Evolutionary conservation across 768 basidiomycete genomes (phyloP), one percentile per base, ranked within the genome.

Genomic region (Galerina marginata): DNA sequence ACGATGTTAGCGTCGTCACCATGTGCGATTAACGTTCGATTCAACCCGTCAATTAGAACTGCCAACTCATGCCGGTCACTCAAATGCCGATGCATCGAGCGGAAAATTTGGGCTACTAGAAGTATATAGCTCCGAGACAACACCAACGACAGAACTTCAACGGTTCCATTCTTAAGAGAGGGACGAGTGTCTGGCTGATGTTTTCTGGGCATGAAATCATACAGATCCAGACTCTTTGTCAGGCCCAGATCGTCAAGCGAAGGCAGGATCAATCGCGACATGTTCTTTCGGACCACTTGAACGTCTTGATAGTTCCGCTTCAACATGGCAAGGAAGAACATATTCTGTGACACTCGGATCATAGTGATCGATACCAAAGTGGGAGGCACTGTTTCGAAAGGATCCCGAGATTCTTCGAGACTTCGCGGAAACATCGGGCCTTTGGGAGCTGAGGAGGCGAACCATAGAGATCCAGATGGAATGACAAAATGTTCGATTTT

Each of bases 1-100:
- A 93, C 85, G 54, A 92, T 85, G n/a, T 87, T 88, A 46, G 89
- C 83, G 65, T 92, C 91, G 65, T 87, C 81, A 3, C 89, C 87
- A 72, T 92, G 90, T 2, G 74, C 75, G 33, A 91, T 74, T 15
- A 93, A 74, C 44, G 90, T 87, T 5, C 83, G 82, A 70, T 91
- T 92, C 16, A 92, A 67, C 3, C 90, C 89, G 69, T 92, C 90
- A 16, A 91, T 73, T 10, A 90, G 78, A 23, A 86, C 66, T 0
- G 84, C 84, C 14, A 93, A 76, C 65, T 93, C 91, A 48, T 80
- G 81, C 11, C 87, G 80, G 61, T 91, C 89, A 63, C 82, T 90
- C 55, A 89, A 75, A 73, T 90, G 88, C 12, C 90, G 75, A 2
- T 88, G 86, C 80, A 92, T 85, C 0, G 85, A 87, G 16, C 86